phyloP scores from a whole-genome alignment of 2,329 filamentous ascomycete species.

The Amylocarpus encephaloides region DNA sequence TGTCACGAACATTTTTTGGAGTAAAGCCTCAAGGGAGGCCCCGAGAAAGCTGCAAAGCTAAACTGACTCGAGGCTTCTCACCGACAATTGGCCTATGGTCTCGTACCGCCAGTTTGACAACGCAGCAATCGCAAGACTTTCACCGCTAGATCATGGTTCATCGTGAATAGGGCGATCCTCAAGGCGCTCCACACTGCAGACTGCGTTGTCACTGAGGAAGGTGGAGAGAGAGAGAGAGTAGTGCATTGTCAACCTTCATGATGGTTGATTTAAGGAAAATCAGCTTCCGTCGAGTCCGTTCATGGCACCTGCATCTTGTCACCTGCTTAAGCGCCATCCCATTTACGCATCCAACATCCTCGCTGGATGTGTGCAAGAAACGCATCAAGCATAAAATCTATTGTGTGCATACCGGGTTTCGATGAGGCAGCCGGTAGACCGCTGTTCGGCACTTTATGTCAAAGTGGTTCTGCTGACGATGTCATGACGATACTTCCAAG shows the following conservation, averaged over 20 bases:
- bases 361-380: constrained; percentile 6
- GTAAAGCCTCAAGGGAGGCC: too few relatives aligned
- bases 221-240: constrained; percentile 1
- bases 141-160: constrained; percentile 1
- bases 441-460: constrained; percentile 16
- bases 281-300: background rate
- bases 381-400: constrained; percentile 1
- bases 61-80: background rate
- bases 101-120: background rate
- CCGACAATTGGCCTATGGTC: background rate
- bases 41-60: too few relatives aligned
- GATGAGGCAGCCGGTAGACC: constrained; percentile 12
- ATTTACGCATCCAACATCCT: constrained; percentile 13
- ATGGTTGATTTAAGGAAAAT: constrained; percentile 2
- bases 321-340: constrained; percentile 24
- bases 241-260: background rate
- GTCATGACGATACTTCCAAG: too few relatives aligned
- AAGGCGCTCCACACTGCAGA: background rate
- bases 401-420: constrained; percentile 8
- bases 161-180: background rate
- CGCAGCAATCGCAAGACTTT: background rate
- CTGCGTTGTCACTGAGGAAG: background rate
- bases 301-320: constrained; percentile 16
- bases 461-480: constrained; percentile 2
- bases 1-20: too few relatives aligned